phyloP scores from a whole-genome alignment of 1,284 basidiomycete species.

The Agaricales sp. region DNA sequence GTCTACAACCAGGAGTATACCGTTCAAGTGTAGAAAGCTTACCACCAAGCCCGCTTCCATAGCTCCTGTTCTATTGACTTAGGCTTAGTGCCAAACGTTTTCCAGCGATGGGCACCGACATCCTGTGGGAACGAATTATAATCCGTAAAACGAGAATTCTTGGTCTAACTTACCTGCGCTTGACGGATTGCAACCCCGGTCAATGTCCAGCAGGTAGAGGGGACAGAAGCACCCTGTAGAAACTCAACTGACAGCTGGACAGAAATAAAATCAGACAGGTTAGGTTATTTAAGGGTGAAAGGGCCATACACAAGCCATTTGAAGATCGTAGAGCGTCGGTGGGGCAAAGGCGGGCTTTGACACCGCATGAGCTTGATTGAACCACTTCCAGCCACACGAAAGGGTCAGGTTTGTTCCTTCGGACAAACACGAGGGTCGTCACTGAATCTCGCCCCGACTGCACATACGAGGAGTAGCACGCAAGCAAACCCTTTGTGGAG shows the following conservation, averaged over 20 bases:
- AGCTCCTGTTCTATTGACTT: conserved; percentile 50
- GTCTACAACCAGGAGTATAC: conserved; percentile 24
- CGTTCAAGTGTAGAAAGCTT: conserved; percentile 29
- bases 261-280: conserved; percentile 8
- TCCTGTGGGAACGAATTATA: too few relatives aligned
- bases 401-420: conserved; percentile 34
- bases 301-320: conserved; percentile 30
- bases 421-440: conserved; percentile 55
- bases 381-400: conserved; percentile 59
- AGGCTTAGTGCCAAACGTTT: conserved; percentile 28
- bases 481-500: conserved; percentile 52
- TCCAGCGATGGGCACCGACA: conserved; percentile 42
- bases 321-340: conserved; percentile 52
- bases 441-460: conserved; percentile 61
- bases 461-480: conserved; percentile 68
- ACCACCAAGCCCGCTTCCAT: conserved; percentile 76
- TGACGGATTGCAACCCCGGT: conserved; percentile 36
- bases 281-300: conserved; percentile 16
- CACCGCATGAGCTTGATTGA: conserved; percentile 48
- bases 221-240: conserved; percentile 28
- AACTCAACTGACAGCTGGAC: conserved; percentile 10
- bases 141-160: conserved; percentile 36
- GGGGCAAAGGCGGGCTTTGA: conserved; percentile 35
- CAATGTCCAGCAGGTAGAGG: conserved; percentile 36
- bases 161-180: conserved; percentile 31